Percentiles rank a stretch among this genome's conserved stretches.
Conservation (phyloP, 208 protist genomes). For the Trypanosoma lewisi region DNA sequence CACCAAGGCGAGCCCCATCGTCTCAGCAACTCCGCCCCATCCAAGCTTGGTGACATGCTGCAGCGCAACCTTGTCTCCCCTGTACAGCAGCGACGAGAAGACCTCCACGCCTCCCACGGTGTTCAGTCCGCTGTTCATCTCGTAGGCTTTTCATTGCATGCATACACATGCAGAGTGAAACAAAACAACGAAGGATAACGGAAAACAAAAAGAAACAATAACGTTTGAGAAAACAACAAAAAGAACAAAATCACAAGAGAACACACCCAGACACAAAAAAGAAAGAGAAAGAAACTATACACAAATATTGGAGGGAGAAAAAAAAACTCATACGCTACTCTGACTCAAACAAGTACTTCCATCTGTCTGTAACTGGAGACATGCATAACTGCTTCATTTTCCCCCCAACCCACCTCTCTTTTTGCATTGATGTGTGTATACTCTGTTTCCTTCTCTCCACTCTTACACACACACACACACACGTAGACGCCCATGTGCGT, state of each 20-base stretch:
- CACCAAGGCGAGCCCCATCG: constrained; percentile 29
- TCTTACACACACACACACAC: too few species aligned
- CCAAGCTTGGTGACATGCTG: constrained; percentile 26
- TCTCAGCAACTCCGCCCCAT: constrained; percentile 23
- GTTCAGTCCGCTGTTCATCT: constrained; percentile 14
- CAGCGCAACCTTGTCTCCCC: constrained; percentile 29
- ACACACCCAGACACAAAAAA: constrained; percentile 11
- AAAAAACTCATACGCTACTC: not conserved
- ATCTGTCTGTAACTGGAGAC: too few species aligned
- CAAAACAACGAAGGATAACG: constrained; percentile 12
- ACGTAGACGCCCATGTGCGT: too few species aligned
- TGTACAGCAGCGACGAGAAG: constrained; percentile 29
- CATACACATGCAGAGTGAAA: constrained; percentile 6
- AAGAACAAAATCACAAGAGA: constrained; percentile 4
- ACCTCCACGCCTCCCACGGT: constrained; percentile 26
- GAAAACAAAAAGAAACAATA: not conserved
- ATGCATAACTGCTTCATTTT: too few species aligned
- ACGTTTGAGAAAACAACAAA: not conserved
- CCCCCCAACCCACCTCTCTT: too few species aligned
- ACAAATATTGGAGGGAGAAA: constrained; percentile 15
- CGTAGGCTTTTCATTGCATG: too few species aligned
- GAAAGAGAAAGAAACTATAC: constrained; percentile 2
- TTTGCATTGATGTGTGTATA: too few species aligned
- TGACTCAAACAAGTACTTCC: not conserved
- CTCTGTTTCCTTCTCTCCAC: too few species aligned